Evolutionary conservation across 2,329 filamentous ascomycete genomes (phyloP).

Genomic region (Coniochaeta sp.): DNA sequence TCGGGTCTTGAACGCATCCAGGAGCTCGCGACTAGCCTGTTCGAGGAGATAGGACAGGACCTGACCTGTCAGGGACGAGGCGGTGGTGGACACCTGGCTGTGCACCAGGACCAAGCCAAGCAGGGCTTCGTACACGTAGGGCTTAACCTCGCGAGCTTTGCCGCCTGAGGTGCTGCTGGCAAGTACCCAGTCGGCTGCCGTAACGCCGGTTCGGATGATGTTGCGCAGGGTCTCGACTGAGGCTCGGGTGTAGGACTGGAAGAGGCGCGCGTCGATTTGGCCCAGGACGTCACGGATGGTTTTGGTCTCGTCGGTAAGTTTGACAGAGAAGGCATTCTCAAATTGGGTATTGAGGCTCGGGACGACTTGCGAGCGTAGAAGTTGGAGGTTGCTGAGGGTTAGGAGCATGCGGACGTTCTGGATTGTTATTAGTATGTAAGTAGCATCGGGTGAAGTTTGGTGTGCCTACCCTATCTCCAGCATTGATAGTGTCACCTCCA

Average conservation of each 20-base stretch:
- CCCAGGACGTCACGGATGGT: slow-evolving; percentile 84
- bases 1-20: slow-evolving; percentile 67
- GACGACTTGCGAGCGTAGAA: slow-evolving; percentile 73
- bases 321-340: slow-evolving; percentile 88
- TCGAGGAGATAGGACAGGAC: slow-evolving; percentile 85
- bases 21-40: slow-evolving; percentile 69
- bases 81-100: slow-evolving; percentile 77
- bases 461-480: slow-evolving; percentile 45
- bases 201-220: slow-evolving; percentile 69
- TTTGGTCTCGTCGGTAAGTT: slow-evolving; percentile 87
- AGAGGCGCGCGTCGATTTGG: slow-evolving; percentile 86
- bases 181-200: slow-evolving; percentile 65
- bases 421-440: neutral
- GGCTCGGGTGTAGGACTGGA: slow-evolving; percentile 84
- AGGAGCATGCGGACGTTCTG: slow-evolving; percentile 90
- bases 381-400: slow-evolving; percentile 85
- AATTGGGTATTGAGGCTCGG: slow-evolving; percentile 88
- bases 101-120: slow-evolving; percentile 85
- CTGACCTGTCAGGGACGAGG: slow-evolving; percentile 66
- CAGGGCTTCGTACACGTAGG: slow-evolving; percentile 85
- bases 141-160: slow-evolving; percentile 67
- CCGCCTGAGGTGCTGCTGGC: slow-evolving; percentile 41
- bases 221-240: slow-evolving; percentile 59
- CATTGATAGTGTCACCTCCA: slow-evolving; percentile 42
- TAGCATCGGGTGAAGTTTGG: neutral